These are phyloP conservation scores for Plasmodium cynomolgi DNA, from an alignment of 169 alveolate species.

Conservation along the genomic window DNA sequence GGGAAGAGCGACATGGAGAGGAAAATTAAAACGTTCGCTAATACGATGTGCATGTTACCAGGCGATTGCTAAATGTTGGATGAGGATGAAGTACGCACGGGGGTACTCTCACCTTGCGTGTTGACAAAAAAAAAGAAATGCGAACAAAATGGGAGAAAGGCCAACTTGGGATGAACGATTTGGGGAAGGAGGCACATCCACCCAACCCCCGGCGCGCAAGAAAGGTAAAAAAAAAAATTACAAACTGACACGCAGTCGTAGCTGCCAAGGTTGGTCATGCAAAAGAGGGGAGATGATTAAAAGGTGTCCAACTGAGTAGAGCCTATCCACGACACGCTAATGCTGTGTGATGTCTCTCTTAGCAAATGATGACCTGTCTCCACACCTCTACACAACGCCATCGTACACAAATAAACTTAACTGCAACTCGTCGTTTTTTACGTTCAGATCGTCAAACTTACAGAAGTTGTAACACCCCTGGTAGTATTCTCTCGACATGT, in stretches of 20 bases:
- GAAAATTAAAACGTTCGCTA: neutral
- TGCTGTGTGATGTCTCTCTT: neutral
- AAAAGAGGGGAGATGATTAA: neutral
- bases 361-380: neutral
- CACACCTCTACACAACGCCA: constrained; percentile 39
- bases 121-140: neutral
- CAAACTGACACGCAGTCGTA: neutral
- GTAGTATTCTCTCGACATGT: constrained; percentile 68
- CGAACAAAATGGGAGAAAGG: neutral
- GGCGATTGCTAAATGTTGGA: neutral
- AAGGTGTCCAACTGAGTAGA: neutral
- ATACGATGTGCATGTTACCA: neutral
- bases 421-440: constrained; percentile 69
- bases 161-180: neutral
- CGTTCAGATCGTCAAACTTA: constrained; percentile 56
- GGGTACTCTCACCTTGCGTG: neutral
- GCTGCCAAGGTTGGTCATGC: neutral
- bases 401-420: constrained; percentile 69
- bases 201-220: neutral
- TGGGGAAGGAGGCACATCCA: neutral
- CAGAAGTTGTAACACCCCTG: constrained; percentile 65
- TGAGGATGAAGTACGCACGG: neutral
- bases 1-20: neutral
- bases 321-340: neutral
- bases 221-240: neutral